A percentile compares a stretch with the other conserved stretches of the same genome.
Evolutionary conservation across 306 rosid species (phyloP).

Genomic region (Betula pendula): DNA sequence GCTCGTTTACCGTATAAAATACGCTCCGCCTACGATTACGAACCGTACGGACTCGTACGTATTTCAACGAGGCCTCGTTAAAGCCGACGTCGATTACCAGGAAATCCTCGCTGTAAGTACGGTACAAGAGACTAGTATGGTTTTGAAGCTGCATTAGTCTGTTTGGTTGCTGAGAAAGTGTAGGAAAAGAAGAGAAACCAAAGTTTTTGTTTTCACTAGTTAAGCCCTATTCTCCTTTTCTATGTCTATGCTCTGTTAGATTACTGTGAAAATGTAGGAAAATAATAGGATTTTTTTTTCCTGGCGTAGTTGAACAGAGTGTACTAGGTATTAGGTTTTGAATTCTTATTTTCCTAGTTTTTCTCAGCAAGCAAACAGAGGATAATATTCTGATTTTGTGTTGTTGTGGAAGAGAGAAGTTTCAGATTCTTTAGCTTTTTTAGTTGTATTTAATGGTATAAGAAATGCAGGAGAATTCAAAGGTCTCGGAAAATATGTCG

Average conservation of each 20-base stretch:
- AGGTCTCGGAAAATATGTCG: slow-evolving; percentile 54
- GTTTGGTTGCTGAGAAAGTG: slow-evolving; percentile 1
- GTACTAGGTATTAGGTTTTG: background rate
- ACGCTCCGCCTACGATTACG: slow-evolving; percentile 30
- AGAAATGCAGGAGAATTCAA: slow-evolving; percentile 60
- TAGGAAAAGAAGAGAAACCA: background rate
- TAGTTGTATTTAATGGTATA: slow-evolving; percentile 12
- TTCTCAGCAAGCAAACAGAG: slow-evolving; percentile 9
- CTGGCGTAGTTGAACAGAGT: background rate
- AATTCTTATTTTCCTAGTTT: background rate
- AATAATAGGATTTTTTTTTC: background rate
- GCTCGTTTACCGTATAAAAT: slow-evolving; percentile 36
- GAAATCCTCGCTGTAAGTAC: slow-evolving; percentile 67
- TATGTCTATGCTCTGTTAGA: background rate
- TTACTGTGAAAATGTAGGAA: background rate
- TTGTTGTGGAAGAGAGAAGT: background rate
- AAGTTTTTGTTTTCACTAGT: background rate
- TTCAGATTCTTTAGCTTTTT: slow-evolving; percentile 5
- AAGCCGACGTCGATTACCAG: slow-evolving; percentile 45
- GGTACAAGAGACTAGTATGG: background rate
- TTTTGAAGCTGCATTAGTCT: background rate
- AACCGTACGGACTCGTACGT: slow-evolving; percentile 27
- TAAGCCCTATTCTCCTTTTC: background rate
- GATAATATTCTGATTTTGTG: slow-evolving; percentile 4
- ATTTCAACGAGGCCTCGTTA: slow-evolving; percentile 44